Evolutionary conservation across 768 basidiomycete species (phyloP), one percentile per base, ranked within the genome.

Genomic region (Boletus sensibilis): DNA sequence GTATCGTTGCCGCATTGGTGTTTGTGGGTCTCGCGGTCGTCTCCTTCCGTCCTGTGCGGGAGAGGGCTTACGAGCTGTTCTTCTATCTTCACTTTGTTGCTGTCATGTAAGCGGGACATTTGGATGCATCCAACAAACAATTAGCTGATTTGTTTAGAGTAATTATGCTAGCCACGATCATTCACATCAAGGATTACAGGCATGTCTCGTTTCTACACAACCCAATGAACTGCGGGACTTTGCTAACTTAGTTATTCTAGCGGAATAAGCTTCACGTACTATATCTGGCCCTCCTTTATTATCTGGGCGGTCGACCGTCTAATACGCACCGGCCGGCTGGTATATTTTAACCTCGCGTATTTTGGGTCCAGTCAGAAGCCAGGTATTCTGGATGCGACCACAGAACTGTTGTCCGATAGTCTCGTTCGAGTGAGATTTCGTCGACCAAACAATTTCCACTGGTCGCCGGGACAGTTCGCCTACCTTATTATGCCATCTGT

Each of bases 301-400:
- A 57, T 85, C 57, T 85, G 83, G 83, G 81, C 74, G 3, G 56
- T 82, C 21, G 84, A 85, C 58, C 76, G 81, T 40, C 53, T 75
- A 31, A 60, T 83, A 44, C 79, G 83, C 25, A 34, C 73, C 8
- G 27, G 73, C 18, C 77, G 82, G 21, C 63, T 82, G 25, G 54
- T 77, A 27, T 55, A 73, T 31, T 75, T 73, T 71, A 83, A 81
- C 60, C 66, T 72, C 55, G 69, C 65, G 1, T 59, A 76, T 65
- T 69, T 78, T 50, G 64, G 62, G 13, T 63, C 66, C 38, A 59
- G 55, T 23, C 60, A 62, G 16, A 59, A 59, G 25, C 50, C 61
- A 14, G 38, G 44, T n/a, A 59, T 57, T 45, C 59, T 75, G 37
- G 70, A 75, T 39, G 76, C 76, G 0, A 67, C 60, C 20, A 69